Evolutionary conservation across 2,329 filamentous ascomycete genomes (phyloP).

Genomic region (Sporothrix brasiliensis): DNA sequence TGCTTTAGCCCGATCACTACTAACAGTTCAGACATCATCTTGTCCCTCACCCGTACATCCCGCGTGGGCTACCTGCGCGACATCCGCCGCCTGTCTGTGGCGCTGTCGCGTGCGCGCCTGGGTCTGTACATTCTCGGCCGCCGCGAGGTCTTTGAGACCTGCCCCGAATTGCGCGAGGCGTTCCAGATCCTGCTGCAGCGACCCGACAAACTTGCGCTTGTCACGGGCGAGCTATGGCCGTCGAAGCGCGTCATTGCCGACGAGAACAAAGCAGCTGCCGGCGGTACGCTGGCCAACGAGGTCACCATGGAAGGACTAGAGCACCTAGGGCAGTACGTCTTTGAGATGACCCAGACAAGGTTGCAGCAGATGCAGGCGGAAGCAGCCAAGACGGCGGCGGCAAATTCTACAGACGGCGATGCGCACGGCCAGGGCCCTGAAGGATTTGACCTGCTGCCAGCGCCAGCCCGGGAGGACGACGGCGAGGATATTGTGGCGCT

Average conservation of each 20-base stretch:
- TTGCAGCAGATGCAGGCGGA: slow-evolving; percentile 54
- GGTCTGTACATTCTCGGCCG: slow-evolving; percentile 92
- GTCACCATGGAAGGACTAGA: slow-evolving; percentile 87
- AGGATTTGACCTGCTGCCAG: background rate
- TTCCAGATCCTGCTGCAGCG: slow-evolving; percentile 77
- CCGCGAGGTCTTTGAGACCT: slow-evolving; percentile 82
- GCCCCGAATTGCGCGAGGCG: slow-evolving; percentile 82
- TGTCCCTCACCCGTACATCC: slow-evolving; percentile 87
- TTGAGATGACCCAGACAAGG: slow-evolving; percentile 81
- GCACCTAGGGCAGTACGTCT: slow-evolving; percentile 94
- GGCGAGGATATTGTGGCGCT: slow-evolving; percentile 33
- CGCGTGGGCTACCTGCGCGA: slow-evolving; percentile 91
- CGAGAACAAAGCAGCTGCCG: slow-evolving; percentile 58
- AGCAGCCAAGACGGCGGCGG: background rate
- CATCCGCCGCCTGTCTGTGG: slow-evolving; percentile 89
- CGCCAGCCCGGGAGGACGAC: slow-evolving; percentile 22
- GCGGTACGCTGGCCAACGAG: slow-evolving; percentile 61
- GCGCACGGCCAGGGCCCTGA: background rate
- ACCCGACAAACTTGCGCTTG: slow-evolving; percentile 79
- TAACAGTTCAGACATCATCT: slow-evolving; percentile 71
- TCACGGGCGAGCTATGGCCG: slow-evolving; percentile 85
- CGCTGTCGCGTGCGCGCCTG: slow-evolving; percentile 85
- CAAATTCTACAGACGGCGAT: background rate
- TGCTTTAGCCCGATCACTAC: background rate
- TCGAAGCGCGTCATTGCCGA: slow-evolving; percentile 58